Conservation (phyloP, 208 protist species). For the Angomonas ambiguus region DNA sequence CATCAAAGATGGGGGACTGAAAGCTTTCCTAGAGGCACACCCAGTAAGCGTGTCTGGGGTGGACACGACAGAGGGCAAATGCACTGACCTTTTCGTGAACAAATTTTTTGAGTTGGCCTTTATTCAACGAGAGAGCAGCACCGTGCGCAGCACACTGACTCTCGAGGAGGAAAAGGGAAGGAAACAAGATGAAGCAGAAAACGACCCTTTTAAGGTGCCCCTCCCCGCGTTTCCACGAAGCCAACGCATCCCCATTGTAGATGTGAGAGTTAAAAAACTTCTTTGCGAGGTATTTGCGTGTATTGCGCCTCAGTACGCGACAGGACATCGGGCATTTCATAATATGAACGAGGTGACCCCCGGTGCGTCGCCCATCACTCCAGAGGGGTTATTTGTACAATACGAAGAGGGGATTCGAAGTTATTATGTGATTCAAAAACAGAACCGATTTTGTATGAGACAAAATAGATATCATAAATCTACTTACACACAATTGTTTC, state of each 20-base stretch:
- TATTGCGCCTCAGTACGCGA: conserved; percentile 46
- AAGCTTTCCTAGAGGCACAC: conserved; percentile 27
- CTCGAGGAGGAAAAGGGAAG: not conserved
- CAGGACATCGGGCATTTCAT: not conserved
- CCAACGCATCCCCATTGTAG: conserved; percentile 36
- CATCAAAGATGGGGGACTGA: conserved; percentile 27
- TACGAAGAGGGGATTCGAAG: conserved; percentile 74
- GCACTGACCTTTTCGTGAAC: not conserved
- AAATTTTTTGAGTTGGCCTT: conserved; percentile 25
- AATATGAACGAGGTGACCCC: not conserved
- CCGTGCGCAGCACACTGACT: not conserved
- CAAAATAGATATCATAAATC: conserved; percentile 46
- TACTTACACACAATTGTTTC: conserved; percentile 81
- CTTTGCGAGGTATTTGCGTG: conserved; percentile 74
- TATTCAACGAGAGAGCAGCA: conserved; percentile 27
- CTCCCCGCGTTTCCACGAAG: conserved; percentile 22
- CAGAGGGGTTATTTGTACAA: conserved; percentile 52
- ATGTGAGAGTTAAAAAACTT: conserved; percentile 33
- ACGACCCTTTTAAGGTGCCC: not conserved
- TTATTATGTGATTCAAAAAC: conserved; percentile 83
- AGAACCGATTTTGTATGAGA: conserved; percentile 67
- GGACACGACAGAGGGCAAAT: not conserved
- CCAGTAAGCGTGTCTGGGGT: not conserved
- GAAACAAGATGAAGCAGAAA: not conserved
- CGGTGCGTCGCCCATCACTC: conserved; percentile 17